A percentile compares a stretch with the other conserved stretches of the same genome.
Evolutionary conservation across 2,329 filamentous ascomycete species (phyloP).

Genomic region (Coniochaeta sp.): DNA sequence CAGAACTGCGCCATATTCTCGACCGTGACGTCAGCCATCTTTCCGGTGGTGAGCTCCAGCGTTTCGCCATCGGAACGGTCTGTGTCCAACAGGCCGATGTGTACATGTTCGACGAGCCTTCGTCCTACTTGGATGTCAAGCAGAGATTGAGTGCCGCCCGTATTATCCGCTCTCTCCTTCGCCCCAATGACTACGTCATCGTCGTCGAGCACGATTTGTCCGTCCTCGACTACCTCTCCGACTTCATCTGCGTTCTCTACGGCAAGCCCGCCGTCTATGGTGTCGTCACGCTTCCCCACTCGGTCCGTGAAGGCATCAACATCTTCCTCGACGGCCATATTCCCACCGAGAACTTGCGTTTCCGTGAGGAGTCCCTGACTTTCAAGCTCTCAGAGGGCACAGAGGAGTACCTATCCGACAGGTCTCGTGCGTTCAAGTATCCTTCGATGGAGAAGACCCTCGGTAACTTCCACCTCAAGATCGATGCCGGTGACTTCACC

Average conservation of each 20-base stretch:
- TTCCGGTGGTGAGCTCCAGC: constrained; percentile 95
- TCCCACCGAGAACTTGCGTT: constrained; percentile 95
- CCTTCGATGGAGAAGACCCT: constrained; percentile 90
- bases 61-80: constrained; percentile 93
- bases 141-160: constrained; percentile 89
- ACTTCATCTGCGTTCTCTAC: constrained; percentile 97
- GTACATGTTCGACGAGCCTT: constrained; percentile 99
- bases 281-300: constrained; percentile 92
- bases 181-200: constrained; percentile 90
- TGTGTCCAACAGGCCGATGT: constrained; percentile 95
- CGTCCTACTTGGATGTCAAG: constrained; percentile 98
- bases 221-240: constrained; percentile 95
- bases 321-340: constrained; percentile 97
- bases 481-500: constrained; percentile 83
- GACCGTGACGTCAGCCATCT: constrained; percentile 86
- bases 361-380: constrained; percentile 92
- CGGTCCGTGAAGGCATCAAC: constrained; percentile 97
- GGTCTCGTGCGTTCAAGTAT: constrained; percentile 78
- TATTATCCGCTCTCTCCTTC: constrained; percentile 85
- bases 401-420: constrained; percentile 83
- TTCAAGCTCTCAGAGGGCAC: constrained; percentile 88
- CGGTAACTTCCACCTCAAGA: constrained; percentile 75
- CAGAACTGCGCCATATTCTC: constrained; percentile 80
- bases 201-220: constrained; percentile 99
- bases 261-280: constrained; percentile 93